These are phyloP conservation scores for Daldinia childiae DNA, from an alignment of 495 filamentous ascomycete genomes.

Conservation along the genomic window DNA sequence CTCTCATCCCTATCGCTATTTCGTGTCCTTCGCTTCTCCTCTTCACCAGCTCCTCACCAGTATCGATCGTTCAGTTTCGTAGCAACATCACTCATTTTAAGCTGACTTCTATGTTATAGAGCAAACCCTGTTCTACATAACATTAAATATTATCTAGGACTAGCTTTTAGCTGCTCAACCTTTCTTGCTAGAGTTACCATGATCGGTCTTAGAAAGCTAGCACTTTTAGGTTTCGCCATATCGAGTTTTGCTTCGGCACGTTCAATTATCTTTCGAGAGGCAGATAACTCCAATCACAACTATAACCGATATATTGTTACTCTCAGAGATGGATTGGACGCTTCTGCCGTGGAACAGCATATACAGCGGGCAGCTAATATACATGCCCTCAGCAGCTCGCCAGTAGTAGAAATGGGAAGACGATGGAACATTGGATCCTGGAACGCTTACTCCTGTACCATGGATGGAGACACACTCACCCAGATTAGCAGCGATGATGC, in stretches of 20 bases:
- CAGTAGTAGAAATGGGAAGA: slow-evolving; percentile 45
- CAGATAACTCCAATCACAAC: slow-evolving; percentile 41
- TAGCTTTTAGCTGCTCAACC: not conserved
- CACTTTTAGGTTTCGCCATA: slow-evolving; percentile 11
- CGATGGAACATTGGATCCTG: slow-evolving; percentile 52
- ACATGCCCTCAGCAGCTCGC: slow-evolving; percentile 47
- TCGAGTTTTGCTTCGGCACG: not conserved
- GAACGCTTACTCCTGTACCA: slow-evolving; percentile 52
- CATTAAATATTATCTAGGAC: not conserved
- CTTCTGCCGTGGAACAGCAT: slow-evolving; percentile 50
- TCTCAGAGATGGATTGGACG: slow-evolving; percentile 54
- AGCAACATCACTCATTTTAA: not conserved
- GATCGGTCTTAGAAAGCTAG: slow-evolving; percentile 11
- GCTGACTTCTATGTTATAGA: not conserved
- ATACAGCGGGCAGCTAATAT: slow-evolving; percentile 45
- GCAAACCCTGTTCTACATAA: not conserved
- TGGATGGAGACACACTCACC: slow-evolving; percentile 49
- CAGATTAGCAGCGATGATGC: slow-evolving; percentile 52
- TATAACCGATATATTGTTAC: slow-evolving; percentile 62
- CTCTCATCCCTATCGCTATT: not conserved
- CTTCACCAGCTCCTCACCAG: not conserved
- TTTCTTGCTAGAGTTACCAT: not conserved
- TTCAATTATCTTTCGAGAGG: not conserved
- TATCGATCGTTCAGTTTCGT: not conserved
- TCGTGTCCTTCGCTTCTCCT: not conserved